phyloP scores from a whole-genome alignment of 306 rosid species.

The Glycine tomentella region DNA sequence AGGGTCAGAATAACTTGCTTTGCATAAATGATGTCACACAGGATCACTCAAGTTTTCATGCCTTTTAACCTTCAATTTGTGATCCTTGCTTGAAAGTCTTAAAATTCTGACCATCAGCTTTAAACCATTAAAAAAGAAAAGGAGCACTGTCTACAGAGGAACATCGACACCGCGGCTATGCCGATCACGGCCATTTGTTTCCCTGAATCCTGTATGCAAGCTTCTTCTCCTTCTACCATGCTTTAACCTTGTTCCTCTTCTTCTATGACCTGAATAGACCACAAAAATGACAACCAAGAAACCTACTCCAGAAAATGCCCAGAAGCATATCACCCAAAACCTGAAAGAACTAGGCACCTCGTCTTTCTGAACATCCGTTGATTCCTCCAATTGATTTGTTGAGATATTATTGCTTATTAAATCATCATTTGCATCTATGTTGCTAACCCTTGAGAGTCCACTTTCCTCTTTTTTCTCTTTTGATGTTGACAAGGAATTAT shows the following conservation, averaged over 20 bases:
- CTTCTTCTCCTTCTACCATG: constrained; percentile 73
- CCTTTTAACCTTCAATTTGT: constrained; percentile 25
- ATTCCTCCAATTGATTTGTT: constrained; percentile 49
- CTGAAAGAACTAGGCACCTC: constrained; percentile 71
- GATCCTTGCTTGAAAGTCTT: constrained; percentile 32
- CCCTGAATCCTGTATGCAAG: constrained; percentile 62
- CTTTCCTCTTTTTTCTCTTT: constrained; percentile 42
- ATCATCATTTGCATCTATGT: constrained; percentile 47
- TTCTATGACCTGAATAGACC: constrained; percentile 66
- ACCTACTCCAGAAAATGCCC: constrained; percentile 85
- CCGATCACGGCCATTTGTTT: constrained; percentile 70
- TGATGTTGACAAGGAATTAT: constrained; percentile 53
- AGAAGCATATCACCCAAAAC: constrained; percentile 78
- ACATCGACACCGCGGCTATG: constrained; percentile 57
- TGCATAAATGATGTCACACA: constrained; percentile 31
- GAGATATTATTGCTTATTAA: constrained; percentile 42
- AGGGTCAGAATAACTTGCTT: constrained; percentile 26
- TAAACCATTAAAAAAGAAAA: constrained; percentile 24
- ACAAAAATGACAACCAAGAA: constrained; percentile 62
- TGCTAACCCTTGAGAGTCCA: constrained; percentile 58
- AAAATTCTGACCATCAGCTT: constrained; percentile 35
- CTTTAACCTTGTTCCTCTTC: constrained; percentile 66
- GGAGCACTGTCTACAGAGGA: constrained; percentile 42
- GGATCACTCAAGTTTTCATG: constrained; percentile 25
- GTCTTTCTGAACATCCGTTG: constrained; percentile 50